Conservation (phyloP, 2,329 filamentous ascomycete species). For the Niveomyces coronatus region DNA sequence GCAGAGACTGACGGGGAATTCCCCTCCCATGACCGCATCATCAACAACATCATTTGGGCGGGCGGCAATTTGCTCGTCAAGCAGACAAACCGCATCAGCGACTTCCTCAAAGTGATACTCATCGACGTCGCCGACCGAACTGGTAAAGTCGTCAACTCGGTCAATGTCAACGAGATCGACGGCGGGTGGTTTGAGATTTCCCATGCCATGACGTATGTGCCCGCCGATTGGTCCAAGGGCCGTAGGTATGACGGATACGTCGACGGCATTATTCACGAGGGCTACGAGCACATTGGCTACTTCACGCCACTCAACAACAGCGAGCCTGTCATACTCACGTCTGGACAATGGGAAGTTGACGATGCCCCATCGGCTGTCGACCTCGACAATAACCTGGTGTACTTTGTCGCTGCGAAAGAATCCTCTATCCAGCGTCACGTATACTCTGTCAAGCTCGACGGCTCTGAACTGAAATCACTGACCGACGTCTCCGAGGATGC, state of each 20-base stretch:
- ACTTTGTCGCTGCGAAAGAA: slow-evolving; percentile 81
- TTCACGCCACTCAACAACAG: slow-evolving; percentile 80
- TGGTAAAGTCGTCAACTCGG: slow-evolving; percentile 67
- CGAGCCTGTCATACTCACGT: slow-evolving; percentile 75
- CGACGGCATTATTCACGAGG: slow-evolving; percentile 77
- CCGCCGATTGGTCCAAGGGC: slow-evolving; percentile 67
- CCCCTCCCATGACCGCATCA: slow-evolving; percentile 69
- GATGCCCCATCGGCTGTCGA: slow-evolving; percentile 77
- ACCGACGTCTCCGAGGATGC: slow-evolving; percentile 64
- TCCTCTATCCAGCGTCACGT: slow-evolving; percentile 83
- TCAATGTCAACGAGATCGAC: slow-evolving; percentile 75
- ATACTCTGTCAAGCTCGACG: slow-evolving; percentile 80
- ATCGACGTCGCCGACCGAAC: slow-evolving; percentile 66
- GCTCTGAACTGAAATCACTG: slow-evolving; percentile 59
- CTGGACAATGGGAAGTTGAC: slow-evolving; percentile 87
- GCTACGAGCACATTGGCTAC: slow-evolving; percentile 86
- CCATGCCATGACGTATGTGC: slow-evolving; percentile 75
- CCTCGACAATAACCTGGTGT: slow-evolving; percentile 74
- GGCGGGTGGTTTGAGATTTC: slow-evolving; percentile 97
- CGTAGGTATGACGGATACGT: slow-evolving; percentile 82
- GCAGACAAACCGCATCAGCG: slow-evolving; percentile 89
- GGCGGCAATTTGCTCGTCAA: slow-evolving; percentile 76
- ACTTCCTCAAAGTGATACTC: slow-evolving; percentile 77
- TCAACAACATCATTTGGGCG: slow-evolving; percentile 90
- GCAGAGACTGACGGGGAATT: slow-evolving; percentile 73